Evolutionary conservation across 2,329 filamentous ascomycete species (phyloP).

Genomic region (Claviceps fusiformis): DNA sequence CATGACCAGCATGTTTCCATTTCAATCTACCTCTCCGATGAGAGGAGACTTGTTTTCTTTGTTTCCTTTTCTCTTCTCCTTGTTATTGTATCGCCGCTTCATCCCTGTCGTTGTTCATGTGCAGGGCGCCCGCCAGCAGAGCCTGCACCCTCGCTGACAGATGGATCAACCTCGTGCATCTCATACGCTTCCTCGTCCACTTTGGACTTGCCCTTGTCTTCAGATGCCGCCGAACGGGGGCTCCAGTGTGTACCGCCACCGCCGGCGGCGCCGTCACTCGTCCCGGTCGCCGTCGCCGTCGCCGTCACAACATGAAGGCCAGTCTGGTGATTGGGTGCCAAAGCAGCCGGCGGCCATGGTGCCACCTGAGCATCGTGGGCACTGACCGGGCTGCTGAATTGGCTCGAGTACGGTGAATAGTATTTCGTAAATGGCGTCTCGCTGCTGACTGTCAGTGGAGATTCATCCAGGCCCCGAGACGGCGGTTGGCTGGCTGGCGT

Average conservation of each 20-base stretch:
- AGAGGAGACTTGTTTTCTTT: no score
- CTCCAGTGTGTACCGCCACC: neutral
- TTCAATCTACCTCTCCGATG: no score
- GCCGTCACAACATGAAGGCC: constrained; percentile 6
- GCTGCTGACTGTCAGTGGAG: constrained; percentile 30
- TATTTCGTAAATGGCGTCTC: constrained; percentile 30
- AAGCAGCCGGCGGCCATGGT: constrained; percentile 22
- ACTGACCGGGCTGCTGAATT: constrained; percentile 44
- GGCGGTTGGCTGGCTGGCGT: constrained; percentile 42
- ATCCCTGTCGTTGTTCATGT: neutral
- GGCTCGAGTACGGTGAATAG: constrained; percentile 46
- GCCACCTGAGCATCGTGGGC: constrained; percentile 22
- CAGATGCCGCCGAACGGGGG: constrained; percentile 1
- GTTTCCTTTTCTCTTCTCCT: no score
- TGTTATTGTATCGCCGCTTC: no score
- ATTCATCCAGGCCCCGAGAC: constrained; percentile 38
- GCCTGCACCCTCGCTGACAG: constrained; percentile 12
- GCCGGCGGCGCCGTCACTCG: neutral
- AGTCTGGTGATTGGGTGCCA: constrained; percentile 8
- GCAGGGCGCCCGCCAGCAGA: neutral
- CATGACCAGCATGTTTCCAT: neutral
- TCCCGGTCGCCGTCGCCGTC: constrained; percentile 1
- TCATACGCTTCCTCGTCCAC: constrained; percentile 32
- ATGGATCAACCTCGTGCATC: constrained; percentile 24
- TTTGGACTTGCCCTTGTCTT: constrained; percentile 28